phyloP scores from a whole-genome alignment of 192 early-diverging fungal species.

The Podila epigama region DNA sequence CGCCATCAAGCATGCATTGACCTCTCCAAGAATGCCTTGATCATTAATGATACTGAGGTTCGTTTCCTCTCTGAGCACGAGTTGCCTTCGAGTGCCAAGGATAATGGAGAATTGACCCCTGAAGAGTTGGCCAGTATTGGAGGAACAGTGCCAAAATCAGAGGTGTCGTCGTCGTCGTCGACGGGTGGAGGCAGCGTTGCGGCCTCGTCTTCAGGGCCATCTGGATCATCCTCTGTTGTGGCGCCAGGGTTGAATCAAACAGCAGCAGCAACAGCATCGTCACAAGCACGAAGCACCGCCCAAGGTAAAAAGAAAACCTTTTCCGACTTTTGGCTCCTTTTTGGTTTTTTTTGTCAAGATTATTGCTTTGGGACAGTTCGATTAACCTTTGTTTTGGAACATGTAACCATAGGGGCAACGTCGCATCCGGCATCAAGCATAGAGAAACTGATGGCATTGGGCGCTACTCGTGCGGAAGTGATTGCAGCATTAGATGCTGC shows the following conservation, averaged over 20 bases:
- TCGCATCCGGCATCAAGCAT: constrained; percentile 73
- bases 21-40: constrained; percentile 78
- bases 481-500: constrained; percentile 78
- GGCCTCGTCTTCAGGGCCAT: constrained; percentile 11
- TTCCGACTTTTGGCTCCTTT: no score
- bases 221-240: not conserved
- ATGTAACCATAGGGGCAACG: not conserved
- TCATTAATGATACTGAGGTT: constrained; percentile 81
- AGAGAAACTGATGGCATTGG: constrained; percentile 75
- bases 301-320: not conserved
- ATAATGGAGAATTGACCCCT: constrained; percentile 22
- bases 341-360: not conserved
- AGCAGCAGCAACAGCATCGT: constrained; percentile 18
- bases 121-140: constrained; percentile 40
- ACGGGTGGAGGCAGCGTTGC: no score
- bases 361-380: not conserved
- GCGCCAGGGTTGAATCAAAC: not conserved
- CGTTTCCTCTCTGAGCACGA: constrained; percentile 93
- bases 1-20: constrained; percentile 94
- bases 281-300: constrained; percentile 30
- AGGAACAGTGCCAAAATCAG: constrained; percentile 10
- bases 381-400: not conserved
- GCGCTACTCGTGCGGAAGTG: constrained; percentile 79
- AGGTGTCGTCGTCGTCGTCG: constrained; percentile 1
- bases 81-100: constrained; percentile 70